Base-by-base conservation (phyloP, 2,329 filamentous ascomycete genomes). In the Colletotrichum spinosum region DNA sequence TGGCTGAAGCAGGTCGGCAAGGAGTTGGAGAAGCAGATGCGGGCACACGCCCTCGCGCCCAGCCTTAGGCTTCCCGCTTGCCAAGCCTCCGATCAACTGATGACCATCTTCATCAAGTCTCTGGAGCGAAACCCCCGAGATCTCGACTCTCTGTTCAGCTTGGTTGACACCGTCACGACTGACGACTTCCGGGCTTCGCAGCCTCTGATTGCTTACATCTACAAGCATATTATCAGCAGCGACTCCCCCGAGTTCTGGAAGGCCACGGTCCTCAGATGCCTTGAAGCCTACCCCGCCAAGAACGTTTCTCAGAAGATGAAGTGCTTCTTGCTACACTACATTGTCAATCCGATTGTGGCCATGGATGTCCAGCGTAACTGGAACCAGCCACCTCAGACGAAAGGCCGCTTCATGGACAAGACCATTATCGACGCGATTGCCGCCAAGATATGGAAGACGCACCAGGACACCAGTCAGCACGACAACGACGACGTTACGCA, bases 271-370 rank as follows among this genome's bases (percentile, higher is more conserved):
- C 87, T 95, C 72, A 91, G 92, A 58, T 97, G 94, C 73, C 86
- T 99, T 51, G 94, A 98, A 61, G 83, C 94, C 1, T 99, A 97
- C 75, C 90, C 92, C 7, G 88, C 90, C 54, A 93, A 91, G 73
- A 87, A 84, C 50, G 92, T 90, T 11, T 89, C 92, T 1, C 96
- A 97, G 77, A 94, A 92, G 80, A 92, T 93, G 49, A 99, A 99
- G 78, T 92, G 94, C 56, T 99, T 97, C 76, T 83, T 97, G 41
- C 89, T 99, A 74, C 93, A 93, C 75, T 90, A 97, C 75, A 86
- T 99, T 38, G 92, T 97, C 69, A 99, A 98, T 72, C 97, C 96
- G 0, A 97, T 98, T 44, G 88, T 99, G 60, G 94, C 95, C 3
- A 97, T 95, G 92, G 96, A 99, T 78, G 90, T 97, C 44, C 95